phyloP scores from a whole-genome alignment of 768 basidiomycete genomes.

The Polyporus arcularius region DNA sequence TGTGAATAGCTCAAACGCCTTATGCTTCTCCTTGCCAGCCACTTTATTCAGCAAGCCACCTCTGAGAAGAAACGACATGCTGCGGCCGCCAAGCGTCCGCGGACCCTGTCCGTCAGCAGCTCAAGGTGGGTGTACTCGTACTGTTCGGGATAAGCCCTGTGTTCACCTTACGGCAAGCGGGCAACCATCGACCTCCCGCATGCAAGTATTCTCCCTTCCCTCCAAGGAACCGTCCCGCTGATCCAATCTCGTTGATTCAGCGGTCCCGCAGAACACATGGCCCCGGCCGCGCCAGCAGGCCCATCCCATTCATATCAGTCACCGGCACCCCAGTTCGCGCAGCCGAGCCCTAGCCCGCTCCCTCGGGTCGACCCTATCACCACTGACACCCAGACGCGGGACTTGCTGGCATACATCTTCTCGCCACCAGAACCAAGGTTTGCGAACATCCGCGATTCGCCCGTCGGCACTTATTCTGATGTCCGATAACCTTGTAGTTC shows the following conservation, averaged over 20 bases:
- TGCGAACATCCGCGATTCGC: slow-evolving; percentile 16
- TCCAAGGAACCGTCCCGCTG: neutral
- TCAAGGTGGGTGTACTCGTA: slow-evolving; percentile 20
- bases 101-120: slow-evolving; percentile 49
- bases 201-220: slow-evolving; percentile 5
- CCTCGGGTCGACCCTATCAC: slow-evolving; percentile 47
- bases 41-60: slow-evolving; percentile 82
- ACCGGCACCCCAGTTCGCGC: slow-evolving; percentile 32
- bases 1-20: slow-evolving; percentile 19
- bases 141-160: neutral
- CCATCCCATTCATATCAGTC: slow-evolving; percentile 28
- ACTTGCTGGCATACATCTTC: slow-evolving; percentile 72
- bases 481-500: slow-evolving; percentile 8
- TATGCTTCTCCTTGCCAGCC: slow-evolving; percentile 42
- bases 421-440: slow-evolving; percentile 64
- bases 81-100: slow-evolving; percentile 59
- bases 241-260: slow-evolving; percentile 18
- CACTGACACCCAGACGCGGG: slow-evolving; percentile 61
- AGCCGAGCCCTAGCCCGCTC: slow-evolving; percentile 10
- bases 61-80: slow-evolving; percentile 78
- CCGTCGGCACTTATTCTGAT: slow-evolving; percentile 6
- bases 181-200: slow-evolving; percentile 16
- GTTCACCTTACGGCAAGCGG: slow-evolving; percentile 19
- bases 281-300: slow-evolving; percentile 11
- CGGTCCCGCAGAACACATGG: slow-evolving; percentile 21